Evolutionary conservation across 1,284 basidiomycete species (phyloP).

Genomic region (Apiotrichum montevideense): DNA sequence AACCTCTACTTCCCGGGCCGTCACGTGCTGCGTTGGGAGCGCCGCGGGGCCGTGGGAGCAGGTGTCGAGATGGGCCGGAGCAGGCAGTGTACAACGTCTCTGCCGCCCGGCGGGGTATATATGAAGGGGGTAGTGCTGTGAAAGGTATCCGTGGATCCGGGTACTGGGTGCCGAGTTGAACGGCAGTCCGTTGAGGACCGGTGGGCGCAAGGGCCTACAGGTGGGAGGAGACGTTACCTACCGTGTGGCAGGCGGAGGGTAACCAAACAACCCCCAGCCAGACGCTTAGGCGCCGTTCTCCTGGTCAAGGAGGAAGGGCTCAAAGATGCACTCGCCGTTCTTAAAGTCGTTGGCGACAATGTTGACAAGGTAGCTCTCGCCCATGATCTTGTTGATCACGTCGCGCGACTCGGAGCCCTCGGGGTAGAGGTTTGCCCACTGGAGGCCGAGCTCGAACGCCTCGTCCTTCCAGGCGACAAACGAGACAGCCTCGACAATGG

Average conservation of each 20-base stretch:
- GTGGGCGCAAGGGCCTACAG: neutral
- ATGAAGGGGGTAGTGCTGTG: constrained; percentile 14
- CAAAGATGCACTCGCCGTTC: constrained; percentile 74
- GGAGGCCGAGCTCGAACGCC: constrained; percentile 87
- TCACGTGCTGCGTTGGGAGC: constrained; percentile 5
- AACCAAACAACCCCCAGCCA: no score
- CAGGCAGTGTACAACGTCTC: neutral
- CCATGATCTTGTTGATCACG: constrained; percentile 72
- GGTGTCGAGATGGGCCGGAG: neutral
- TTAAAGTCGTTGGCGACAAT: constrained; percentile 97
- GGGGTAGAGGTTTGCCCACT: constrained; percentile 91
- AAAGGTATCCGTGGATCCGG: constrained; percentile 13
- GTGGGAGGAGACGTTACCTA: neutral
- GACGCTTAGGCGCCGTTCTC: constrained; percentile 1
- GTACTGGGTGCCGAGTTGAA: constrained; percentile 17
- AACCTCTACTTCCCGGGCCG: constrained; percentile 6
- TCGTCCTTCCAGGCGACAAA: constrained; percentile 62
- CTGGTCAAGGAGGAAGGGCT: constrained; percentile 60
- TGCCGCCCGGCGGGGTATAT: constrained; percentile 8
- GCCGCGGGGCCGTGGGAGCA: neutral
- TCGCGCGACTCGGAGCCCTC: constrained; percentile 65
- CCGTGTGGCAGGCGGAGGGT: neutral
- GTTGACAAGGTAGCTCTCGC: constrained; percentile 83
- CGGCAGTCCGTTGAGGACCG: constrained; percentile 18
- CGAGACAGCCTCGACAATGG: constrained; percentile 82